These are phyloP conservation scores for Globisporangium uncinulatum DNA, from an alignment of 352 stramenopile genomes.

Conservation along the genomic window DNA sequence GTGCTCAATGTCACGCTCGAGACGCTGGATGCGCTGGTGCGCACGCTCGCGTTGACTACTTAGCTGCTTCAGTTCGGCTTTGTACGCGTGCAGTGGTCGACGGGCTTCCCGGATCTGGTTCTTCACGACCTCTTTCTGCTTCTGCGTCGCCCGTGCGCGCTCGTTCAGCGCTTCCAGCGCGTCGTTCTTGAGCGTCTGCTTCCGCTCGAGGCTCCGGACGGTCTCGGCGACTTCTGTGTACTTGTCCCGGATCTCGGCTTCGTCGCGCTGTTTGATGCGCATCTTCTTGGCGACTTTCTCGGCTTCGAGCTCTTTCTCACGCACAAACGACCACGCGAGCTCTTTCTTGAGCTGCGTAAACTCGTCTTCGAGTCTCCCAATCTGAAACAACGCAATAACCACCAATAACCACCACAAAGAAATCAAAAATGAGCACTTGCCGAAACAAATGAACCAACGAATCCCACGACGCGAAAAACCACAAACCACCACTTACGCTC, in stretches of 20 bases:
- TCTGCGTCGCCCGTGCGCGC: slow-evolving; percentile 32
- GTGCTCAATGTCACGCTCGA: slow-evolving; percentile 46
- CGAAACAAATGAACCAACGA: too few species aligned
- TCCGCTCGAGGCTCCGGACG: slow-evolving; percentile 42
- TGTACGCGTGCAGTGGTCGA: slow-evolving; percentile 56
- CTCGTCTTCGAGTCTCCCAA: slow-evolving; percentile 67
- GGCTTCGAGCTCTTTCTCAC: slow-evolving; percentile 50
- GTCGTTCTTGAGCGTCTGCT: slow-evolving; percentile 65
- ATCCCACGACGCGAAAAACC: too few species aligned
- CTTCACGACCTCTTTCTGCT: slow-evolving; percentile 45
- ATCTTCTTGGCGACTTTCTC: slow-evolving; percentile 52
- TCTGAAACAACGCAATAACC: slow-evolving; percentile 24
- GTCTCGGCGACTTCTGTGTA: slow-evolving; percentile 40
- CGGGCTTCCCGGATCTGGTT: slow-evolving; percentile 57
- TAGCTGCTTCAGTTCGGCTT: slow-evolving; percentile 61
- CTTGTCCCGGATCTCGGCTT: slow-evolving; percentile 27
- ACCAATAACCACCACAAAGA: too few species aligned
- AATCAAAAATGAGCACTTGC: too few species aligned
- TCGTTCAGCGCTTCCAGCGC: slow-evolving; percentile 47
- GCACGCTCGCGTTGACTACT: slow-evolving; percentile 40
- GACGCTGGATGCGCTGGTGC: slow-evolving; percentile 40
- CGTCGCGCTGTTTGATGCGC: slow-evolving; percentile 41
- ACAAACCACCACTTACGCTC: slow-evolving; percentile 30
- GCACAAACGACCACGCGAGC: slow-evolving; percentile 79
- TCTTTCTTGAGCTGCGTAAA: slow-evolving; percentile 72